Evolutionary conservation across 2,329 filamentous ascomycete genomes (phyloP).

Genomic region (Gremmenia infestans): DNA sequence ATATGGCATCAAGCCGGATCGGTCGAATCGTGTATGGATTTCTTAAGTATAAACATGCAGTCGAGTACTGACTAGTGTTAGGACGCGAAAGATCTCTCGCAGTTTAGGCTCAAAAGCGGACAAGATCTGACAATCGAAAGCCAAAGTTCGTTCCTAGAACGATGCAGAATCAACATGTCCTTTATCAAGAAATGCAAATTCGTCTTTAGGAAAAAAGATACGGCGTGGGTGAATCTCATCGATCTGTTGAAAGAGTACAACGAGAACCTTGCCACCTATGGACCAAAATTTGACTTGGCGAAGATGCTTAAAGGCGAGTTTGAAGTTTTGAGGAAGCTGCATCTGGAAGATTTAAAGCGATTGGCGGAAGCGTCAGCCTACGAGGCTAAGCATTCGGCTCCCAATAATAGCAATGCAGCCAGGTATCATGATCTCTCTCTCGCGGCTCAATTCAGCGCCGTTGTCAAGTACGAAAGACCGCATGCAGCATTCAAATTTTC

Average conservation of each 20-base stretch:
- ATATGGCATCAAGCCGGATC: slow-evolving; percentile 23
- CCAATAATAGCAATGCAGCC: slow-evolving; percentile 4
- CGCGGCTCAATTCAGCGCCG: slow-evolving; percentile 22
- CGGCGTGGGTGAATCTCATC: slow-evolving; percentile 18
- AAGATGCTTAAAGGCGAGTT: slow-evolving; percentile 23
- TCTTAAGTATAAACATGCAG: not conserved
- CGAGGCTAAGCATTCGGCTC: slow-evolving; percentile 16
- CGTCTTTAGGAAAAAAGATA: slow-evolving; percentile 21
- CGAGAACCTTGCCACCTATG: slow-evolving; percentile 18
- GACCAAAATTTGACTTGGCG: slow-evolving; percentile 16
- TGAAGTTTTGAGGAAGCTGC: slow-evolving; percentile 18
- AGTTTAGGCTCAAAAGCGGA: slow-evolving; percentile 18
- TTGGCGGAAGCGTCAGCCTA: slow-evolving; percentile 19
- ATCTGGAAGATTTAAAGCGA: slow-evolving; percentile 16
- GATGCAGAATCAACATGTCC: slow-evolving; percentile 21
- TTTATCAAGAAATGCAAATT: slow-evolving; percentile 25
- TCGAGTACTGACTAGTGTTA: not conserved
- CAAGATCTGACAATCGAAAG: slow-evolving; percentile 22
- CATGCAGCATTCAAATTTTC: slow-evolving; percentile 23
- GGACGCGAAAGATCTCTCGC: slow-evolving; percentile 23
- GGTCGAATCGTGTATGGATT: slow-evolving; percentile 17
- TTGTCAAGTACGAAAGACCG: slow-evolving; percentile 21
- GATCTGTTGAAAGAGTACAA: slow-evolving; percentile 21
- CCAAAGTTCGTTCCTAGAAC: slow-evolving; percentile 21
- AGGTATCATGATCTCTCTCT: slow-evolving; percentile 20